These are phyloP conservation scores for Physaria fendleri DNA, from an alignment of 345 rosid genomes.

Conservation along the genomic window DNA sequence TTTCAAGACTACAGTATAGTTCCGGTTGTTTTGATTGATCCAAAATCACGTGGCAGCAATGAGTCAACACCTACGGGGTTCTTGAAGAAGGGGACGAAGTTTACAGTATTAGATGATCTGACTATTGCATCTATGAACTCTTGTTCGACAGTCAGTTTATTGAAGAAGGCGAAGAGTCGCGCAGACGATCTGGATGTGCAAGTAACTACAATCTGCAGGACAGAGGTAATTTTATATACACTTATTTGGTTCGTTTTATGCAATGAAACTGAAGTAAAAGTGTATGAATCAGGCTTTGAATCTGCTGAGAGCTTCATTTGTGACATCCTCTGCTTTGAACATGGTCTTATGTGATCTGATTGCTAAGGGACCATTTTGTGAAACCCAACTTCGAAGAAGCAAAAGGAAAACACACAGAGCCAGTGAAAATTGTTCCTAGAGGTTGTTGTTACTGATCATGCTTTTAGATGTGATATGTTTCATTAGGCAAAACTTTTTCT, in stretches of 20 bases:
- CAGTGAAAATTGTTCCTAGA: background rate
- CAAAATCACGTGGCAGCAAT: background rate
- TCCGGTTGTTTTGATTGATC: background rate
- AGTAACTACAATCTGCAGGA: background rate
- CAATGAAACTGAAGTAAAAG: background rate
- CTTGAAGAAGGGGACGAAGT: background rate
- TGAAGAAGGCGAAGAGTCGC: background rate
- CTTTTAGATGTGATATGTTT: too few species aligned
- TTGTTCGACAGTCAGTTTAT: background rate
- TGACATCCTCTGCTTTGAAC: slow-evolving; percentile 1
- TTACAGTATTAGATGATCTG: background rate
- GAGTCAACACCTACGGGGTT: background rate
- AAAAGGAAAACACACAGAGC: background rate
- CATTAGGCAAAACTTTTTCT: too few species aligned
- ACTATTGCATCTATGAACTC: background rate
- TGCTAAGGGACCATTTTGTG: background rate
- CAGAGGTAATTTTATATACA: background rate
- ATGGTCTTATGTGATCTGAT: background rate
- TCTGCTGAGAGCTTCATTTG: slow-evolving; percentile 7
- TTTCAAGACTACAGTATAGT: background rate
- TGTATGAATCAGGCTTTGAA: background rate
- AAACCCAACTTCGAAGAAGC: background rate
- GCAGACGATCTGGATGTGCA: background rate
- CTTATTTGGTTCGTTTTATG: background rate
- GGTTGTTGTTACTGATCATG: background rate